phyloP scores from a whole-genome alignment of 257 asterid species.

The Plantago ovata region DNA sequence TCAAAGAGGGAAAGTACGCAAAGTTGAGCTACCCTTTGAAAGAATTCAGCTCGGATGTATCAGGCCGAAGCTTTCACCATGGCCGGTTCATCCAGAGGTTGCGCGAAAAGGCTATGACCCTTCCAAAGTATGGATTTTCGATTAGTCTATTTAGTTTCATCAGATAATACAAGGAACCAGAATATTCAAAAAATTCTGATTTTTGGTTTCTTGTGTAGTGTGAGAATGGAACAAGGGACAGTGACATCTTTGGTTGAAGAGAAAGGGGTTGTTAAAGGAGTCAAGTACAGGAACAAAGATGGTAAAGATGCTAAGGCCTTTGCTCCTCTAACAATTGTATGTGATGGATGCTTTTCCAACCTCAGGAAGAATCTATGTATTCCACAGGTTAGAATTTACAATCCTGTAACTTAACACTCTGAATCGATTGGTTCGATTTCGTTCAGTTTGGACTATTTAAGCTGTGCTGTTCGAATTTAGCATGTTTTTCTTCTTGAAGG shows the following conservation, averaged over 20 bases:
- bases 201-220: conserved; percentile 29
- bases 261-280: conserved; percentile 45
- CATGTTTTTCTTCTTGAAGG: conserved; percentile 18
- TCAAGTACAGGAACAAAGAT: conserved; percentile 42
- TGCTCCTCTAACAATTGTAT: conserved; percentile 50
- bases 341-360: conserved; percentile 55
- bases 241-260: conserved; percentile 50
- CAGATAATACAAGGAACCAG: neutral
- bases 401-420: neutral
- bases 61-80: conserved; percentile 51
- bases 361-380: conserved; percentile 43
- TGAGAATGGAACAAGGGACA: conserved; percentile 51
- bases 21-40: conserved; percentile 41
- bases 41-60: conserved; percentile 36
- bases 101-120: conserved; percentile 45
- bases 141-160: neutral
- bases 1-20: conserved; percentile 43
- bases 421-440: neutral
- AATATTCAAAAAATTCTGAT: neutral
- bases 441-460: neutral
- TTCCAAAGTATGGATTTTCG: conserved; percentile 33
- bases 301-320: conserved; percentile 33
- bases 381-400: conserved; percentile 33
- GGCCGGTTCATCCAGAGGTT: conserved; percentile 50
- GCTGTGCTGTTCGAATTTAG: neutral